Percentiles rank a stretch among this genome's conserved stretches.
Evolutionary conservation across 306 rosid genomes (phyloP).

Genomic region (Acacia melanoxylon): DNA sequence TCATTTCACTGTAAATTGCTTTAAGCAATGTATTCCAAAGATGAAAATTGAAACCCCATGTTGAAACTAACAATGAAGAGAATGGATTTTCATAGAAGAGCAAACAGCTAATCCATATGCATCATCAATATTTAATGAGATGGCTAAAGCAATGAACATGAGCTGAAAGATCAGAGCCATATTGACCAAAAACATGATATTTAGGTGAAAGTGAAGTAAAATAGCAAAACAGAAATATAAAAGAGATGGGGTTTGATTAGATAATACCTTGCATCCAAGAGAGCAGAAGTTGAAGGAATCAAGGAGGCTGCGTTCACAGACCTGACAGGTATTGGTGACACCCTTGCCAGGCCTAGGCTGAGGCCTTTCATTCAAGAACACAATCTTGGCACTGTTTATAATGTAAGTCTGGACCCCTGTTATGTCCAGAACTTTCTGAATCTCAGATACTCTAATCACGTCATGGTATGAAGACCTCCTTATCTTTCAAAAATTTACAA

Average conservation of each 20-base stretch:
- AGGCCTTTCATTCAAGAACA: constrained; percentile 72
- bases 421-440: constrained; percentile 68
- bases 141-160: not conserved
- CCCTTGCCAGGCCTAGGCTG: constrained; percentile 70
- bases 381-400: constrained; percentile 71
- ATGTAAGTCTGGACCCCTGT: constrained; percentile 61
- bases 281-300: constrained; percentile 71
- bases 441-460: constrained; percentile 71
- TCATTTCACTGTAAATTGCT: constrained; percentile 4
- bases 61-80: constrained; percentile 5
- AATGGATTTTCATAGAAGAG: not conserved
- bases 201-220: not conserved
- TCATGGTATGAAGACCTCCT: constrained; percentile 81
- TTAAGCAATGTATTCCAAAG: constrained; percentile 16
- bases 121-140: not conserved
- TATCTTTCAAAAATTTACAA: constrained; percentile 42
- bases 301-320: constrained; percentile 62
- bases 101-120: not conserved
- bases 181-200: not conserved
- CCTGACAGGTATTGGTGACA: constrained; percentile 61
- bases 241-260: not conserved
- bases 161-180: not conserved
- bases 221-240: not conserved
- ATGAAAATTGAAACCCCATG: constrained; percentile 1
- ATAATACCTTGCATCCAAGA: constrained; percentile 66